phyloP scores from a whole-genome alignment of 805 yeast species.

The Saccharomyces jurei region DNA sequence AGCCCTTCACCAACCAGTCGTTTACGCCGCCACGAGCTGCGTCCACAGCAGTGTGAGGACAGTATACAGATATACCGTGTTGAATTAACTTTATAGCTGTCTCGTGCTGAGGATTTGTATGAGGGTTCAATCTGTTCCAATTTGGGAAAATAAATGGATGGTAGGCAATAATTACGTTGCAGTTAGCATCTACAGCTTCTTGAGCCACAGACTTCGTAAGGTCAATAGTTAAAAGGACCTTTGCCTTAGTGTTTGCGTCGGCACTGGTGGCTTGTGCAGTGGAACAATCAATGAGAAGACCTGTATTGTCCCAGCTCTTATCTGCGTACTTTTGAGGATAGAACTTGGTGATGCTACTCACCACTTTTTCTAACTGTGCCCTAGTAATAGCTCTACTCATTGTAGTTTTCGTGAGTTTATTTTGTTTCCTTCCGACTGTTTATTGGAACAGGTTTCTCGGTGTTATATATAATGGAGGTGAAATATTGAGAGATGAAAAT shows the following conservation, averaged over 20 bases:
- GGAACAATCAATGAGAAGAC: conserved; percentile 70
- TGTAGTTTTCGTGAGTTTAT: background rate
- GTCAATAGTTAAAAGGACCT: conserved; percentile 68
- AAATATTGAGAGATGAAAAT: background rate
- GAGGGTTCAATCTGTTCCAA: conserved; percentile 59
- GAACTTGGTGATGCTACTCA: conserved; percentile 53
- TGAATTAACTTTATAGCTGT: conserved; percentile 67
- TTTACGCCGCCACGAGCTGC: conserved; percentile 91
- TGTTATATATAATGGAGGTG: background rate
- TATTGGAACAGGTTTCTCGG: background rate
- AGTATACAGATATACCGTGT: conserved; percentile 78
- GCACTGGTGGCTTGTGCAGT: conserved; percentile 16
- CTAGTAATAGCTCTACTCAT: conserved; percentile 23
- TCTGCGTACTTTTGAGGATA: conserved; percentile 83
- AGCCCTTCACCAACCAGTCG: conserved; percentile 74
- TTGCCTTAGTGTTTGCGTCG: conserved; percentile 12
- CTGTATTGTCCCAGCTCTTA: conserved; percentile 90
- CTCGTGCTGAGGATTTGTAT: conserved; percentile 66
- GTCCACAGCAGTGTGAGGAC: conserved; percentile 95
- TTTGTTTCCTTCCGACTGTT: background rate
- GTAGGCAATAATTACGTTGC: conserved; percentile 69
- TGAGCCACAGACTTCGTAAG: conserved; percentile 74
- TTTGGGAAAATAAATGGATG: conserved; percentile 93
- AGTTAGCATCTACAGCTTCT: conserved; percentile 59
- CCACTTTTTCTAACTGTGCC: conserved; percentile 36